A percentile compares a stretch with the other conserved stretches of the same genome.
phyloP scores from a whole-genome alignment of 768 basidiomycete species.

The Lactarius pseudohatsudake region DNA sequence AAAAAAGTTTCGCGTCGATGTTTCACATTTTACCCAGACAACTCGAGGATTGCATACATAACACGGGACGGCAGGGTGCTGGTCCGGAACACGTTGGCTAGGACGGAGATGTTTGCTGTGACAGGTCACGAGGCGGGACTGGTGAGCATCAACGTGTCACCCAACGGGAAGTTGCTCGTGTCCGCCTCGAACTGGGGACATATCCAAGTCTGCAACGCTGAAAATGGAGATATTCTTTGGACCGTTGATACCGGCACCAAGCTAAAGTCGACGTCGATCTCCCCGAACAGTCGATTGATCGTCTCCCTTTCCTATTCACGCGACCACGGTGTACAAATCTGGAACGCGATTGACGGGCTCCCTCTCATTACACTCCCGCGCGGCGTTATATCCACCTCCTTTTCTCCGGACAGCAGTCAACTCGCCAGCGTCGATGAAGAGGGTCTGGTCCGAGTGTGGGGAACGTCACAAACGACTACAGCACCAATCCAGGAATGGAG shows the following conservation, averaged over 20 bases:
- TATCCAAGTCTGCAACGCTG: neutral
- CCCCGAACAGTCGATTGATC: neutral
- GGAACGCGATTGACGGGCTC: neutral
- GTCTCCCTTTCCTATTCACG: neutral
- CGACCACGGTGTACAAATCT: neutral
- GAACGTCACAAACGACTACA: neutral
- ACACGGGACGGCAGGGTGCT: neutral
- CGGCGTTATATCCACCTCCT: neutral
- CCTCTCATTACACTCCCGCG: neutral
- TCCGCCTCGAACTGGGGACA: neutral
- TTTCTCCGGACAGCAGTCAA: neutral
- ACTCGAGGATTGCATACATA: neutral
- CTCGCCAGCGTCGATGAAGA: neutral
- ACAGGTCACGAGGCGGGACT: neutral
- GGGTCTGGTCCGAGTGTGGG: neutral
- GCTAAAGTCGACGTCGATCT: neutral
- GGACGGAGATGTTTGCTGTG: neutral
- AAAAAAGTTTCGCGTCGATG: neutral
- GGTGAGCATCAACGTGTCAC: neutral
- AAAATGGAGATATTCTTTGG: neutral
- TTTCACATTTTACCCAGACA: neutral
- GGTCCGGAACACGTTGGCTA: neutral
- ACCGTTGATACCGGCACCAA: neutral
- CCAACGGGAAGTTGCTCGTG: neutral
- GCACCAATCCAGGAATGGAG: neutral